Conservation (phyloP, 129 eudicot genomes). For the Flaveria sonorensis region DNA sequence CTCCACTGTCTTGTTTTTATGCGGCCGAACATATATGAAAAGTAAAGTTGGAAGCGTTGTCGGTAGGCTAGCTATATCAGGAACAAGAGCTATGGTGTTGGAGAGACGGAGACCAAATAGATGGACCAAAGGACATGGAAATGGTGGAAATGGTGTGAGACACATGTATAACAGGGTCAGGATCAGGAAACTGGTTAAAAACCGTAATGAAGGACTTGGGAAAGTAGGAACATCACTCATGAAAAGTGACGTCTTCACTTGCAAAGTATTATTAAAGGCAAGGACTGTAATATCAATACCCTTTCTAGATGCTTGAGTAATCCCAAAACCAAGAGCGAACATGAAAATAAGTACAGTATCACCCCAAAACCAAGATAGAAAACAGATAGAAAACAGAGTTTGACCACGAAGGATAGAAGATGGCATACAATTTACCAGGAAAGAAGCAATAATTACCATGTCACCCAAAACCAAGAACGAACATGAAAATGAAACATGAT, state of each 20-base stretch:
- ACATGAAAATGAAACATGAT: no score
- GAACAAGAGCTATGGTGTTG: not conserved
- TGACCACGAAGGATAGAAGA: no score
- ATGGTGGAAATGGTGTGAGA: not conserved
- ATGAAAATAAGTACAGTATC: no score
- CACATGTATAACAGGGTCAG: not conserved
- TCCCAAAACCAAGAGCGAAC: no score
- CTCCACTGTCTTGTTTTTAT: no score
- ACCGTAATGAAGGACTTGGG: not conserved
- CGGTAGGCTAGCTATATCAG: not conserved
- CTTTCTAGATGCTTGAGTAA: not conserved
- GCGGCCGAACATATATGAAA: not conserved
- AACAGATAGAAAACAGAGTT: not conserved
- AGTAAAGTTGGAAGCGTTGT: not conserved
- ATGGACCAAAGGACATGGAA: not conserved
- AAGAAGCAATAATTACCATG: no score
- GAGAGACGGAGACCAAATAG: not conserved
- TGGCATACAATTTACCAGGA: no score
- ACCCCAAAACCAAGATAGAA: no score
- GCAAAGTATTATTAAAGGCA: not conserved
- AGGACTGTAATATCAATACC: not conserved
- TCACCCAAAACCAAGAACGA: no score
- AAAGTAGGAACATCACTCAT: not conserved
- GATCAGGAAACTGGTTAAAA: no score
- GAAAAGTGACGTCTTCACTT: not conserved